Base-by-base conservation (phyloP, 768 basidiomycete genomes). In the Hortiboletus campestris region DNA sequence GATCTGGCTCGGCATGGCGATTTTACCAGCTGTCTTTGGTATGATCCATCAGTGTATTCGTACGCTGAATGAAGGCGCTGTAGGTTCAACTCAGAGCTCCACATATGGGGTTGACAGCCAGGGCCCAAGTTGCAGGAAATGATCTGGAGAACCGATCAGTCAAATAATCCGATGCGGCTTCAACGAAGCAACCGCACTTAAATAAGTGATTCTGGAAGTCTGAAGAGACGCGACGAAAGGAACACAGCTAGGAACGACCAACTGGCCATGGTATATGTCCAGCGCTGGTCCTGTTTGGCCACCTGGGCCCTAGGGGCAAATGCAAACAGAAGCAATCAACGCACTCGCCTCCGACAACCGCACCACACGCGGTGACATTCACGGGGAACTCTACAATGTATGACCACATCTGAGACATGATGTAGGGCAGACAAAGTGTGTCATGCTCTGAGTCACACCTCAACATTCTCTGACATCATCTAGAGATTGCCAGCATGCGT, bases 401-500 rank as follows among this genome's bases (percentile, higher is more conserved):
- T n/a, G n/a, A n/a, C n/a, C n/a, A n/a, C n/a, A n/a, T n/a, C n/a
- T n/a, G n/a, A n/a, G n/a, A n/a, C n/a, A n/a, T n/a, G n/a, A n/a
- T n/a, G n/a, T n/a, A n/a, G n/a, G n/a, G n/a, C n/a, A n/a, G n/a
- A n/a, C n/a, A n/a, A 94, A 94, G 94, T 95, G 60, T 60, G 86
- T 77, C 57, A 9, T 7, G 34, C 25, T 11, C 34, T 59, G 43
- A n/a, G 34, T 47, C 45, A 53, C 56, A 3, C 29, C 54, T 32
- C 4, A 6, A 6, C 19, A 16, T 56, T 54, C 36, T 56, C 54
- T 63, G 48, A 55, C 65, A n/a, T 7, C 29, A 7, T 47, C 29
- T 49, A 94, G 94, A 67, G 94, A 98, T 69, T 97, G 94, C 66
- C 94, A 96, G 72, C 94, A 97, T 63, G 93, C 92, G 12, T 96